phyloP scores from a whole-genome alignment of 75 land plant species.

The Picea sitchensis region DNA sequence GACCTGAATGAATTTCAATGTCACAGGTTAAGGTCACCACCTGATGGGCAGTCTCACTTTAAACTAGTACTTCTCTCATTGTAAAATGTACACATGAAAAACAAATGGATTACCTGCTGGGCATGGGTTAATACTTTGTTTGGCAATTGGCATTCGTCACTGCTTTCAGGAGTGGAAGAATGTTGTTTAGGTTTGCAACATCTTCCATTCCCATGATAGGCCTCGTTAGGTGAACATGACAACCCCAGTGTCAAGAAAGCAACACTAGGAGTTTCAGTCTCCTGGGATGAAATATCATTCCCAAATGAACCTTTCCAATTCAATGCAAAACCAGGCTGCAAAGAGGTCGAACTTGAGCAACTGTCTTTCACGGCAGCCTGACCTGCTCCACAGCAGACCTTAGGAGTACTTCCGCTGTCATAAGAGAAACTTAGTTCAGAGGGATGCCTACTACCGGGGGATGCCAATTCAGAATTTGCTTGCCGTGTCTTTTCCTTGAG shows the following conservation, averaged over 20 bases:
- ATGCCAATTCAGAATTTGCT: conserved; percentile 8
- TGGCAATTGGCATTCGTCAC: not conserved
- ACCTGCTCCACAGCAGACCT: not conserved
- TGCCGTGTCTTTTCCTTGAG: conserved; percentile 24
- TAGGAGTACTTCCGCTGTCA: not conserved
- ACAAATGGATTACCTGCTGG: not conserved
- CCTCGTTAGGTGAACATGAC: not conserved
- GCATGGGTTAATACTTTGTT: not conserved
- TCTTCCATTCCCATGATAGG: not conserved
- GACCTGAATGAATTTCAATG: not conserved
- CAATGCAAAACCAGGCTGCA: not conserved
- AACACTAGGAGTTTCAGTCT: conserved; percentile 8
- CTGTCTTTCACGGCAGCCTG: not conserved
- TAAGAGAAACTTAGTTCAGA: conserved; percentile 4
- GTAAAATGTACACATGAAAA: not conserved
- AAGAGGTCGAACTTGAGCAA: conserved; percentile 3
- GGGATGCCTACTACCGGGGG: not conserved
- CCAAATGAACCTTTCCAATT: conserved; percentile 12
- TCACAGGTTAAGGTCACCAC: not conserved
- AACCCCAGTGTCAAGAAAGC: conserved; percentile 10
- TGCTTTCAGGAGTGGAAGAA: not conserved
- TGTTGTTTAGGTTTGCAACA: not conserved
- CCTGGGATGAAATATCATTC: conserved; percentile 1
- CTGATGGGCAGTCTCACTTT: not conserved
- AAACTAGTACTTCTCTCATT: not conserved